Evolutionary conservation across 1,284 basidiomycete species (phyloP).

Genomic region (Thecaphora thlaspeos): DNA sequence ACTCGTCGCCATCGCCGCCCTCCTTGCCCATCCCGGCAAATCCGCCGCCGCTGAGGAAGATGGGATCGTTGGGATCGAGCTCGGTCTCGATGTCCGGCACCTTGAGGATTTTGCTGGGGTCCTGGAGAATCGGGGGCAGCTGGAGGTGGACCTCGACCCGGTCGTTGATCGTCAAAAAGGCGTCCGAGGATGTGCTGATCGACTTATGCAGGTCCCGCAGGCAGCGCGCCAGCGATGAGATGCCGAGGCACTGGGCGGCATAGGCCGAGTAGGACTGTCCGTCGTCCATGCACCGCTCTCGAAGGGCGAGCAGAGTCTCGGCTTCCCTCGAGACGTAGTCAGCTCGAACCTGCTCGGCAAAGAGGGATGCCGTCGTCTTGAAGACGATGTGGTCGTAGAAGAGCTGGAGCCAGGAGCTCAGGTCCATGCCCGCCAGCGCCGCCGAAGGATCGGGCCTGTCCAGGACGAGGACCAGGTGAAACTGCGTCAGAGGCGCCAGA

Average conservation of each 20-base stretch:
- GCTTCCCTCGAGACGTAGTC: constrained; percentile 44
- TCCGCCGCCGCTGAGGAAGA: constrained; percentile 39
- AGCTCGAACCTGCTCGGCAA: constrained; percentile 41
- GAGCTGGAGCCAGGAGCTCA: constrained; percentile 41
- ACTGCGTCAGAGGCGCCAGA: constrained; percentile 28
- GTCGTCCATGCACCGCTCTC: constrained; percentile 45
- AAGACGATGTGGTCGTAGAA: constrained; percentile 55
- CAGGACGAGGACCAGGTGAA: constrained; percentile 55
- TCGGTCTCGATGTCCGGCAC: constrained; percentile 47
- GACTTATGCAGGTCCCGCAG: constrained; percentile 39
- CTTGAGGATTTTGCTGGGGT: constrained; percentile 29
- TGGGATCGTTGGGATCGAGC: constrained; percentile 45
- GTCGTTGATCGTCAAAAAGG: constrained; percentile 49
- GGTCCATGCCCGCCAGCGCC: constrained; percentile 33
- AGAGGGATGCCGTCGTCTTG: constrained; percentile 55
- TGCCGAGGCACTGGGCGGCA: constrained; percentile 31
- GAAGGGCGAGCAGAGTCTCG: constrained; percentile 34
- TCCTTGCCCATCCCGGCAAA: constrained; percentile 29
- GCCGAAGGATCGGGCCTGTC: constrained; percentile 50
- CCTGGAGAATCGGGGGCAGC: constrained; percentile 49
- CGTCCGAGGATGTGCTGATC: constrained; percentile 41
- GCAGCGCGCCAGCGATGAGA: constrained; percentile 45
- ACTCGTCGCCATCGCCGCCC: constrained; percentile 20
- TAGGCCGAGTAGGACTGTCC: constrained; percentile 39
- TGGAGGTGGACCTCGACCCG: constrained; percentile 48